Conservation (phyloP, 192 early-diverging fungal species). For the Mortierella antarctica region DNA sequence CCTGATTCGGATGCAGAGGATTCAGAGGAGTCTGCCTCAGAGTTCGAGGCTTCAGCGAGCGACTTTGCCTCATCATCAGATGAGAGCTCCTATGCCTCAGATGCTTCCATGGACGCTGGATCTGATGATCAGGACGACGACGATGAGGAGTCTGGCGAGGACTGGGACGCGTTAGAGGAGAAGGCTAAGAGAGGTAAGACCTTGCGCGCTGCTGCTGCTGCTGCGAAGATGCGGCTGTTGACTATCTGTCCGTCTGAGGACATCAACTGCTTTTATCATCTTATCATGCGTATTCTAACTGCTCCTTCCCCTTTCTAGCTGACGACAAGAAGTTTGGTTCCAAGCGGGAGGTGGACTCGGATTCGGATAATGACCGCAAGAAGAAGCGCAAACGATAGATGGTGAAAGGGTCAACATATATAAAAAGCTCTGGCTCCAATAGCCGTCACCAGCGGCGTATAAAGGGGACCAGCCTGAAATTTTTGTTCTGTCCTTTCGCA, state of each 20-base stretch:
- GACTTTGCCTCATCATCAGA: slow-evolving; percentile 92
- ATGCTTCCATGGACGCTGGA: slow-evolving; percentile 64
- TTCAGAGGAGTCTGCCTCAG: slow-evolving; percentile 61
- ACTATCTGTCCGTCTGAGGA: background rate
- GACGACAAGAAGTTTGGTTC: slow-evolving; percentile 52
- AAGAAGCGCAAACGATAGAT: slow-evolving; percentile 50
- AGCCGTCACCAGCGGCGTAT: background rate
- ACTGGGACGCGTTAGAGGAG: slow-evolving; percentile 87
- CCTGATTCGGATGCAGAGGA: slow-evolving; percentile 71
- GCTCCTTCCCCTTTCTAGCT: slow-evolving; percentile 6
- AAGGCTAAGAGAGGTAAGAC: slow-evolving; percentile 71
- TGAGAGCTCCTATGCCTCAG: slow-evolving; percentile 68
- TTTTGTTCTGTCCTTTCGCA: slow-evolving; percentile 24
- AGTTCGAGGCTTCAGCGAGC: slow-evolving; percentile 46
- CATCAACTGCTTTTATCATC: background rate
- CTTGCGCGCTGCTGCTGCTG: too few species aligned
- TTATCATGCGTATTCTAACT: background rate
- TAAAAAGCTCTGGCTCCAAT: too few species aligned
- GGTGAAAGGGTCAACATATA: background rate
- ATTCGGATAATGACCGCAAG: slow-evolving; percentile 51
- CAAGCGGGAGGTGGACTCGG: slow-evolving; percentile 47
- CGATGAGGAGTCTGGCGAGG: slow-evolving; percentile 70
- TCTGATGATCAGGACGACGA: slow-evolving; percentile 63
- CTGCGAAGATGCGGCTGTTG: background rate
- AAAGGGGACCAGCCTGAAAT: background rate